Base-by-base conservation (phyloP, 805 yeast genomes). In the Grigorovia transvaalensis region DNA sequence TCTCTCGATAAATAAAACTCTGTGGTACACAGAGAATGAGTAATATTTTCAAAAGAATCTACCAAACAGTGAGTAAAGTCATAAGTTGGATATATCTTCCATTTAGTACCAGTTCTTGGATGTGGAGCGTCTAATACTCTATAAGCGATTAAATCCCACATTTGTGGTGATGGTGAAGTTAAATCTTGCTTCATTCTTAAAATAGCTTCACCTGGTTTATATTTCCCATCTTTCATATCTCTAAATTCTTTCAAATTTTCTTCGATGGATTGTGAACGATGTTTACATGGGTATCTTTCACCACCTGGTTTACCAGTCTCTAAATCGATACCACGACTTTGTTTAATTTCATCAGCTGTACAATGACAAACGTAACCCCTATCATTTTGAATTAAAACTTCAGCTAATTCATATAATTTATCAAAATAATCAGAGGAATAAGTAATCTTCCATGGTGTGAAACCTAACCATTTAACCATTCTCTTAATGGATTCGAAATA, bases 111-210 rank as follows among this genome's bases (percentile, higher is more conserved):
- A 12, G 99, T 93, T 72, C 98, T 84, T 71, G 91, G 95, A 71
- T 93, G 99, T 38, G 89, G 80, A 13, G 96, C 89, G 60, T 91
- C 78, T 61, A 93, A 75, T 2, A 93, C 96, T 68, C 99, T 81
- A 73, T 93, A 93, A 12, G 99, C 99, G 56, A 93, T 93, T 57
- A 93, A 77, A 71, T 93, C 99, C 99, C 99, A 93, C 99, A 93
- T 93, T 73, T 93, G 99, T 17, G 99, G 99, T 57, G 88, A 86
- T 56, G 96, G 96, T 17, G 93, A 85, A 9, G 70, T 66, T 56
- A 93, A 73, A 64, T 93, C 96, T 75, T 88, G 96, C 68, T 91
- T 91, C 98, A 93, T 93, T 73, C 99, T 84, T 66, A 93, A 76
- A 11, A 89, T 88, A 33, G 96, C 98, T 69, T 88, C 87, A 58